A percentile compares a stretch with the other conserved stretches of the same genome.
Conservation (phyloP, 768 basidiomycete species). For the Lactarius akahatsu region DNA sequence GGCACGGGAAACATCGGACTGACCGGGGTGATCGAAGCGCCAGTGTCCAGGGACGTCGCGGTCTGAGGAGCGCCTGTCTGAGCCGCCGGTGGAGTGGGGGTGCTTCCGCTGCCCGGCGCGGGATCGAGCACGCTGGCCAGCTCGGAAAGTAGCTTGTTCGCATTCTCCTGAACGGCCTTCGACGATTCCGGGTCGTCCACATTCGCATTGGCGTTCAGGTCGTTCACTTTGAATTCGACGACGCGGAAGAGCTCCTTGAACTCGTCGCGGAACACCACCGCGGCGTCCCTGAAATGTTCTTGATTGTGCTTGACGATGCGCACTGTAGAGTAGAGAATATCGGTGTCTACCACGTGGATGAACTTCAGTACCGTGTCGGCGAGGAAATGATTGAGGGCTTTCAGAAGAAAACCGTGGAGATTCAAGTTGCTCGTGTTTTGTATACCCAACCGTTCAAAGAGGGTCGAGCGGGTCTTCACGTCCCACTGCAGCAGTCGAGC, state of each 20-base stretch:
- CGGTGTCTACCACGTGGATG: background rate
- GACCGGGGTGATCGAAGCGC: background rate
- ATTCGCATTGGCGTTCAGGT: no score
- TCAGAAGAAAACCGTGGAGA: background rate
- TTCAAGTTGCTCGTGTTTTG: background rate
- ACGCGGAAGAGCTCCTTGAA: background rate
- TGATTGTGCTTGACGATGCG: background rate
- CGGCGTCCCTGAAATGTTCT: background rate
- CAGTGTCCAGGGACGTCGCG: background rate
- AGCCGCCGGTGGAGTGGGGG: background rate
- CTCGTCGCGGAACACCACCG: background rate
- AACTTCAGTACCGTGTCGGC: background rate
- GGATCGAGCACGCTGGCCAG: no score
- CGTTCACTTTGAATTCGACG: no score
- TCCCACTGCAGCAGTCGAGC: no score
- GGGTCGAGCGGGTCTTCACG: background rate
- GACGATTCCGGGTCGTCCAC: no score
- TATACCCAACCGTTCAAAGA: background rate
- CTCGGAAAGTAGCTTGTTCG: background rate
- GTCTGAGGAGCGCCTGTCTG: background rate
- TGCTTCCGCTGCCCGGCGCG: background rate
- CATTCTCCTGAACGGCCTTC: background rate
- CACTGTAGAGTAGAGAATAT: background rate
- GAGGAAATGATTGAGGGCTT: conserved; percentile 14
- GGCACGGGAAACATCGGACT: background rate